These are phyloP conservation scores for Tylopilus orsonianus DNA, from an alignment of 1,284 basidiomycete genomes.

Conservation along the genomic window DNA sequence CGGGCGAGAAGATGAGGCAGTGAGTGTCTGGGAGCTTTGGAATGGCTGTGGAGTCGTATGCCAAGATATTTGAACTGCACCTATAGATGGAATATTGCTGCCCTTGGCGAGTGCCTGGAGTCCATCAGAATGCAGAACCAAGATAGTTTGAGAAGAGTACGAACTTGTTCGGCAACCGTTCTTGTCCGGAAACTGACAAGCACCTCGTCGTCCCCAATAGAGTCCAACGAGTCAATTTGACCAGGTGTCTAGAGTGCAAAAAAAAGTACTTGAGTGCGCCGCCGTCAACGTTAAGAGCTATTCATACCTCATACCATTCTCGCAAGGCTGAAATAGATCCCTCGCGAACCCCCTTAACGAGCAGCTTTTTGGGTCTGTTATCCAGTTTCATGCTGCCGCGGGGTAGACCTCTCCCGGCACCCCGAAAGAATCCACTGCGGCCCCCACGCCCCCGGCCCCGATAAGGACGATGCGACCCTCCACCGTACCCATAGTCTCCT, in stretches of 20 bases:
- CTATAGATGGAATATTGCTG: slow-evolving; percentile 58
- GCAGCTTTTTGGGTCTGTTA: slow-evolving; percentile 82
- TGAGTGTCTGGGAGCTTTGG: slow-evolving; percentile 16
- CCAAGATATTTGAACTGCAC: slow-evolving; percentile 67
- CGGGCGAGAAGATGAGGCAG: slow-evolving; percentile 18
- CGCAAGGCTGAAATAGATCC: slow-evolving; percentile 61
- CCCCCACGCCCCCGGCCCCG: slow-evolving; percentile 71
- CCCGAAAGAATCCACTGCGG: slow-evolving; percentile 58
- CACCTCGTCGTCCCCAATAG: slow-evolving; percentile 51
- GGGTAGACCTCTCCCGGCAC: slow-evolving; percentile 63
- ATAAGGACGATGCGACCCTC: slow-evolving; percentile 59
- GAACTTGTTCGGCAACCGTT: slow-evolving; percentile 72
- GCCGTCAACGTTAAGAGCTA: slow-evolving; percentile 1
- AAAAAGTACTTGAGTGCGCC: slow-evolving; percentile 12
- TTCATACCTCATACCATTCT: slow-evolving; percentile 79
- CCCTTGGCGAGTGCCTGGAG: slow-evolving; percentile 68
- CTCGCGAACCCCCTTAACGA: slow-evolving; percentile 66
- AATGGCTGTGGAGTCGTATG: slow-evolving; percentile 41
- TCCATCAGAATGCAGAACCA: slow-evolving; percentile 9
- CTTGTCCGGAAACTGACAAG: slow-evolving; percentile 69
- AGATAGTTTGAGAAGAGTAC: slow-evolving; percentile 11
- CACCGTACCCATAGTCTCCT: slow-evolving; percentile 37
- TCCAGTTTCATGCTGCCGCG: slow-evolving; percentile 83
- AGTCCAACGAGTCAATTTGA: slow-evolving; percentile 63
- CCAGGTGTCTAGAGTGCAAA: slow-evolving; percentile 52